phyloP scores from a whole-genome alignment of 2,329 filamentous ascomycete species.

The Ophiosphaerella herpotricha region DNA sequence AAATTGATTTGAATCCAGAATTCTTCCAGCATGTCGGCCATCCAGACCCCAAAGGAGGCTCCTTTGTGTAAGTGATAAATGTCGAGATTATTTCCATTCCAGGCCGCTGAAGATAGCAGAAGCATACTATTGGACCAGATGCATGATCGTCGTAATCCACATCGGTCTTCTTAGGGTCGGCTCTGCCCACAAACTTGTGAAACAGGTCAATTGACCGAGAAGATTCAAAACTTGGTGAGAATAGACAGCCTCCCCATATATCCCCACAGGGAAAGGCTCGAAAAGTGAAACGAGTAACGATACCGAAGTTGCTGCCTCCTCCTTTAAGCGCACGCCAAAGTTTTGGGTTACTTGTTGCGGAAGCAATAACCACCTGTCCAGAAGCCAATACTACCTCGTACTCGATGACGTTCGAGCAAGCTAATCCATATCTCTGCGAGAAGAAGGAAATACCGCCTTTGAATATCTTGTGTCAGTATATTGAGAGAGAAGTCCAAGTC shows the following conservation, averaged over 20 bases:
- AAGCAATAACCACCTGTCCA: conserved; percentile 17
- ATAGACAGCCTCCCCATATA: too few relatives aligned
- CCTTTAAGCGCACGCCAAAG: conserved; percentile 38
- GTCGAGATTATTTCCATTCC: conserved; percentile 49
- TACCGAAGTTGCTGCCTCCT: conserved; percentile 20
- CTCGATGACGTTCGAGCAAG: conserved; percentile 14
- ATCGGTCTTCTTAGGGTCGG: too few relatives aligned
- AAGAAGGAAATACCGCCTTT: conserved; percentile 13
- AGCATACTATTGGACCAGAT: conserved; percentile 57
- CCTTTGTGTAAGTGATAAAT: conserved; percentile 50
- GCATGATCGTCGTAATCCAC: conserved; percentile 41
- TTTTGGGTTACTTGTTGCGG: neutral
- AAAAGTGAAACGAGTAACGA: neutral
- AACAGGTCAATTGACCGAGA: too few relatives aligned
- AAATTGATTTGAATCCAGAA: too few relatives aligned
- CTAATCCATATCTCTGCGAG: conserved; percentile 5
- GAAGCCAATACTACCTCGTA: conserved; percentile 41
- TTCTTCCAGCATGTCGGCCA: conserved; percentile 31
- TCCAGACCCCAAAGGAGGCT: conserved; percentile 17
- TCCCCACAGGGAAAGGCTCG: too few relatives aligned
- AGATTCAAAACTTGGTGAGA: too few relatives aligned
- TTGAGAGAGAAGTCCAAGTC: too few relatives aligned
- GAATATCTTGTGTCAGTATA: neutral
- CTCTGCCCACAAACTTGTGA: too few relatives aligned
- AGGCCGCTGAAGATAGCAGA: conserved; percentile 59